Evolutionary conservation across 2,329 filamentous ascomycete genomes (phyloP), one percentile per base, ranked within the genome.

Genomic region (Monosporascus sp.): DNA sequence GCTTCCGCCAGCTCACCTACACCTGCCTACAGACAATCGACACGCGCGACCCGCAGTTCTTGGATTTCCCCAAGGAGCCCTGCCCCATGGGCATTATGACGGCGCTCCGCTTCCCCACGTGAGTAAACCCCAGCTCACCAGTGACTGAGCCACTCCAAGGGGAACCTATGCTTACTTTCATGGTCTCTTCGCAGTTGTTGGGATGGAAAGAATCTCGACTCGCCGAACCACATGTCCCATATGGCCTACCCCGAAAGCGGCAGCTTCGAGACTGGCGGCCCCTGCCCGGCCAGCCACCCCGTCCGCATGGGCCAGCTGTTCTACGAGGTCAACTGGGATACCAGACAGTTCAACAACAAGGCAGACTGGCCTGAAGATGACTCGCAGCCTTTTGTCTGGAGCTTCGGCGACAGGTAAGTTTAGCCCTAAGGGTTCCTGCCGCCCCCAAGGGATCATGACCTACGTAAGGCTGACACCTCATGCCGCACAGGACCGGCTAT

Each of bases 151-250:
- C 4, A 14, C 31, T 7, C 31, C 4, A 14, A 35, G 31, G 11
- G 4, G 31, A 14, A 14, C 31, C 4, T 35, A 7, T 2, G 5
- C 31, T 35, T 35, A 35, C 31, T 1, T 35, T 14, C 11, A 0
- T 35, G 9, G 0, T 5, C 9, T 5, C 31, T 5, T 2, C 52
- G 5, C 43, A 27, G 31, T 16, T 80, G 77, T 66, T 80, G 78
- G 78, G 69, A 80, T 51, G 78, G 78, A 22, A 66, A 67, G 27
- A 68, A 78, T 53, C 56, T 74, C 38, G 75, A 79, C 57, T 67
- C 70, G 3, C 44, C 67, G 1, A 69, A 78, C 58, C 75, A 78
- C 62, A 71, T 70, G 50, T 74, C 63, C 20, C 78, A 81, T 56
- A 70, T 80, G 63, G 66, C 70, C 3, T 80, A 79, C 53, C 78